Evolutionary conservation across 75 land plant species (phyloP).

Genomic region (Gnetum montanum): DNA sequence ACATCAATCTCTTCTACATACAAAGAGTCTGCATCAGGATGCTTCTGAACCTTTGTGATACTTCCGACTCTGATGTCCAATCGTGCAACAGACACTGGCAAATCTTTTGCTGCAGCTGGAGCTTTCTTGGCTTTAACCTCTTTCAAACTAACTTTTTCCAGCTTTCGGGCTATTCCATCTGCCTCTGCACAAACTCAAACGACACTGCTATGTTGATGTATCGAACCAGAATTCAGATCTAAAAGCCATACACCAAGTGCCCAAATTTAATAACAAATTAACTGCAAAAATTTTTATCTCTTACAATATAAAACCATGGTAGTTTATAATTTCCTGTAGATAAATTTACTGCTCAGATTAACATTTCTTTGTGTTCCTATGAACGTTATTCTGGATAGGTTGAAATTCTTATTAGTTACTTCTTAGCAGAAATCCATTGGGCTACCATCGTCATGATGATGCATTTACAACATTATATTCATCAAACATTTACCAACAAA

Average conservation of each 20-base stretch:
- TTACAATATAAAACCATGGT: too few species aligned
- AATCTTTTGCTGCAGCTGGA: conserved; percentile 17
- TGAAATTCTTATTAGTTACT: too few species aligned
- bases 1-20: conserved; percentile 99
- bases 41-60: conserved; percentile 68
- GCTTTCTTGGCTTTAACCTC: conserved; percentile 27
- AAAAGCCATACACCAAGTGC: neutral
- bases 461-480: too few species aligned
- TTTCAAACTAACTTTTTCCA: conserved; percentile 12
- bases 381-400: too few species aligned
- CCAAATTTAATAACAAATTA: neutral
- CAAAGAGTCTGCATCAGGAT: conserved; percentile 94
- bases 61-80: conserved; percentile 91
- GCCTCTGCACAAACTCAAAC: conserved; percentile 4
- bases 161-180: conserved; percentile 19
- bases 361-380: too few species aligned
- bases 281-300: neutral
- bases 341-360: too few species aligned
- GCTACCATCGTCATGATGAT: too few species aligned
- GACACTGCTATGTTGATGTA: too few species aligned
- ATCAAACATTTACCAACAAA: too few species aligned
- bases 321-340: too few species aligned
- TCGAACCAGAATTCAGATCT: neutral
- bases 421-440: too few species aligned
- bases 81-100: conserved; percentile 52